A percentile compares a stretch with the other conserved stretches of the same genome.
These are phyloP conservation scores for Annona cherimola DNA, from an alignment of 164 flowering plant genomes.

Conservation along the genomic window DNA sequence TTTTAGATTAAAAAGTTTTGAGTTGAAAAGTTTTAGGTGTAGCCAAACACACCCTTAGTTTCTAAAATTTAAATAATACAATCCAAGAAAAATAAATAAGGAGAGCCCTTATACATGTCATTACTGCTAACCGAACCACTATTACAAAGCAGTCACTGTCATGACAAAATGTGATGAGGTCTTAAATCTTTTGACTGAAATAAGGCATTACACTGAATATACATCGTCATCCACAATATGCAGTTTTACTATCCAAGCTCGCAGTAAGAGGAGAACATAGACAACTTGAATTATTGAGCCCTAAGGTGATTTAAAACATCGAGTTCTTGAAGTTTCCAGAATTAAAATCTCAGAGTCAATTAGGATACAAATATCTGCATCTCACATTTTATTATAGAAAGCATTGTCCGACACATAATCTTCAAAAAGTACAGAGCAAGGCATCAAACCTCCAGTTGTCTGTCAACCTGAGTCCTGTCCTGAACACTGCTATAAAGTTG, in stretches of 20 bases:
- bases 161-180: too few relatives aligned
- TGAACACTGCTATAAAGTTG: slow-evolving; percentile 86
- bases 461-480: slow-evolving; percentile 87
- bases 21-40: too few relatives aligned
- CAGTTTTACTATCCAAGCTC: not conserved
- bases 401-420: not conserved
- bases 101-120: too few relatives aligned
- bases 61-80: too few relatives aligned
- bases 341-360: not conserved
- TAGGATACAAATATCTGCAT: not conserved
- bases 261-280: not conserved
- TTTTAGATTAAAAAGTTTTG: too few relatives aligned
- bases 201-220: too few relatives aligned
- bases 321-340: not conserved
- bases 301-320: not conserved
- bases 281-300: not conserved
- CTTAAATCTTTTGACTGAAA: too few relatives aligned
- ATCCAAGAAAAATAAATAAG: too few relatives aligned
- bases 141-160: too few relatives aligned
- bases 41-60: too few relatives aligned
- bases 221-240: not conserved
- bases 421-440: not conserved
- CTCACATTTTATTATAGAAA: not conserved
- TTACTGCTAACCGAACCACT: too few relatives aligned
- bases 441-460: slow-evolving; percentile 75